Conservation (phyloP, 164 flowering plant species). For the Berberis vulgaris region DNA sequence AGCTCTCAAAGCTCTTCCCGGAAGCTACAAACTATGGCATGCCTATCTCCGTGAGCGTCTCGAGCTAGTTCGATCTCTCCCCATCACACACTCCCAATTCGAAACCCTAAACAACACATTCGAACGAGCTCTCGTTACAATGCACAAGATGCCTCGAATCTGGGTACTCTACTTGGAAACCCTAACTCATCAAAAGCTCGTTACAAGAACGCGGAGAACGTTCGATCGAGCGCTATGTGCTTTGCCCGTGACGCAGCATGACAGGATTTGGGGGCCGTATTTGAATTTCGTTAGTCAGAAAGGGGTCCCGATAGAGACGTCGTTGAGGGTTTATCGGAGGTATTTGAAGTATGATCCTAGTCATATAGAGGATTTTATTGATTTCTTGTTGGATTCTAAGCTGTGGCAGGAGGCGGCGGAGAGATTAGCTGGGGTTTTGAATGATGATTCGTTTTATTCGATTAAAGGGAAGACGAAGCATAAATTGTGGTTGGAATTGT, state of each 20-base stretch:
- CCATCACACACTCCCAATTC: slow-evolving; percentile 45
- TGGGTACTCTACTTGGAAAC: slow-evolving; percentile 78
- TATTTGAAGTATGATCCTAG: slow-evolving; percentile 86
- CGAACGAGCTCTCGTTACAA: slow-evolving; percentile 80
- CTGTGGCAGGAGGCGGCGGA: slow-evolving; percentile 89
- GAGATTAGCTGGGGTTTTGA: slow-evolving; percentile 80
- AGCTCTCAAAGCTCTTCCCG: slow-evolving; percentile 80
- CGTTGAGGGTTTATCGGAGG: slow-evolving; percentile 81
- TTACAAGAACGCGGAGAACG: slow-evolving; percentile 50
- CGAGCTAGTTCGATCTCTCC: slow-evolving; percentile 48
- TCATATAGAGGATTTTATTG: slow-evolving; percentile 90
- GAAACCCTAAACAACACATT: slow-evolving; percentile 78
- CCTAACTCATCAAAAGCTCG: slow-evolving; percentile 53
- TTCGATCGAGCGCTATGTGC: slow-evolving; percentile 90
- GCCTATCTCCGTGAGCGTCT: slow-evolving; percentile 89
- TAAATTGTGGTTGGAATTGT: slow-evolving; percentile 77
- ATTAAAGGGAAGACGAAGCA: slow-evolving; percentile 88
- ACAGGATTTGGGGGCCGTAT: slow-evolving; percentile 79
- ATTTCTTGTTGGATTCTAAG: slow-evolving; percentile 57
- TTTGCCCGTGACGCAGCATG: slow-evolving; percentile 91
- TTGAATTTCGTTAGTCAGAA: slow-evolving; percentile 59
- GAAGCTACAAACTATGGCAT: slow-evolving; percentile 93
- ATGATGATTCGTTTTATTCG: slow-evolving; percentile 69
- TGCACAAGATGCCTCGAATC: slow-evolving; percentile 96
- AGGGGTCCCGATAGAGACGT: slow-evolving; percentile 85